Percentiles rank a stretch among this genome's conserved stretches.
These are phyloP conservation scores for Sporothrix variecibatus DNA, from an alignment of 2,329 filamentous ascomycete species.

Conservation along the genomic window DNA sequence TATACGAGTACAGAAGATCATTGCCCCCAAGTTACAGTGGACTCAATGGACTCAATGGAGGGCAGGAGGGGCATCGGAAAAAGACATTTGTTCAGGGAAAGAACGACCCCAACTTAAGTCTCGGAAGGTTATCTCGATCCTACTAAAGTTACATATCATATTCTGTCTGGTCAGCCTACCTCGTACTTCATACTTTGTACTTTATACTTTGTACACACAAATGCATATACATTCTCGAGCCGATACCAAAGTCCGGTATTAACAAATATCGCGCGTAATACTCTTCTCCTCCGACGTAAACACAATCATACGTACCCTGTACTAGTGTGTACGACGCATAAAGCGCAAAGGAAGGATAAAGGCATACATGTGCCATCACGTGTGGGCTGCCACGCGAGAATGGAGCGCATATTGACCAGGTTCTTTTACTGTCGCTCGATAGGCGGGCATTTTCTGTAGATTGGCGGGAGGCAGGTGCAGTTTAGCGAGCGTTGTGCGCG, in stretches of 20 bases:
- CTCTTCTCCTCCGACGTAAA: neutral
- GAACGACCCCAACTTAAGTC: neutral
- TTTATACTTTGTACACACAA: too few species aligned
- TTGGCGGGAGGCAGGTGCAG: neutral
- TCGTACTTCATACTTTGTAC: too few species aligned
- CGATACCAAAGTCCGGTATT: neutral
- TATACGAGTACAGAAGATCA: neutral
- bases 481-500: neutral
- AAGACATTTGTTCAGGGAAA: neutral
- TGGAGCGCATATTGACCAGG: neutral
- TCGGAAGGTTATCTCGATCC: neutral
- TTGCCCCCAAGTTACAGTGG: neutral
- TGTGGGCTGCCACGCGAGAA: slow-evolving; percentile 4
- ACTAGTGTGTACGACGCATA: neutral
- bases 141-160: neutral
- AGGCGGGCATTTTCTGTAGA: neutral
- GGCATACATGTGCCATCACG: neutral
- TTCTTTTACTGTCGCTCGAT: neutral
- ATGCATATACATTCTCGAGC: too few species aligned
- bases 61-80: neutral
- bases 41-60: neutral
- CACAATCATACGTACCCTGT: neutral
- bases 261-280: neutral
- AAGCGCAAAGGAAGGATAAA: neutral
- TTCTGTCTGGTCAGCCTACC: neutral